Conservation (phyloP, 2,329 filamentous ascomycete species). For the Talaromyces marneffei region DNA sequence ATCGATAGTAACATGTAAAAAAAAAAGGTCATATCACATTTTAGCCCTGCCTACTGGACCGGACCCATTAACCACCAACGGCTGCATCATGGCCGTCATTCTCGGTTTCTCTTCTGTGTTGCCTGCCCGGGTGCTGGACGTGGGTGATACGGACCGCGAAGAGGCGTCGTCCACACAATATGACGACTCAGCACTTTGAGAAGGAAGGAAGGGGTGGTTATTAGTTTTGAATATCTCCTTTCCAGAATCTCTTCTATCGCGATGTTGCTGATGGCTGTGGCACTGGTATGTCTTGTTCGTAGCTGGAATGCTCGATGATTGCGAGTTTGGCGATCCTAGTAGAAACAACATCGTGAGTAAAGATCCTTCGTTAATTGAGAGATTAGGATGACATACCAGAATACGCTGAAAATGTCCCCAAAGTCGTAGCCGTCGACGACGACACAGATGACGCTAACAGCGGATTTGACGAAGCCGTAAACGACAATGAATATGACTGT, state of each 20-base stretch:
- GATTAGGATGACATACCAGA: not conserved
- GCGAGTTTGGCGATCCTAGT: not conserved
- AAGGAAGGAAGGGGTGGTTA: not conserved
- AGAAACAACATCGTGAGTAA: not conserved
- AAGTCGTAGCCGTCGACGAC: not conserved
- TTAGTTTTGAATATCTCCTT: constrained; percentile 5
- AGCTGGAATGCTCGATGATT: not conserved
- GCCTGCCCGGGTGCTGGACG: not conserved
- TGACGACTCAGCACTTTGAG: not conserved
- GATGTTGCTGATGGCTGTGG: not conserved
- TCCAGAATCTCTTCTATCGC: constrained; percentile 8
- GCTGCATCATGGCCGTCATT: constrained; percentile 20
- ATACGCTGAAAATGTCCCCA: not conserved
- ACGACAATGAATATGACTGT: constrained; percentile 1
- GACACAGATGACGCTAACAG: constrained; percentile 1
- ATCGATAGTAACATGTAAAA: not conserved
- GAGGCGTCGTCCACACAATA: not conserved
- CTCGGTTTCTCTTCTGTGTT: not conserved
- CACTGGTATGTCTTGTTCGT: not conserved
- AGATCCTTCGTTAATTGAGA: not conserved
- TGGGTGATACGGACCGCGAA: constrained; percentile 5
- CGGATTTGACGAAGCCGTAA: not conserved
- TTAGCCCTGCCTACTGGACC: not conserved
- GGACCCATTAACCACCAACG: constrained; percentile 32
- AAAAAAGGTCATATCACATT: not conserved